Base-by-base conservation (phyloP, 164 flowering plant species). In the Taxillus chinensis region DNA sequence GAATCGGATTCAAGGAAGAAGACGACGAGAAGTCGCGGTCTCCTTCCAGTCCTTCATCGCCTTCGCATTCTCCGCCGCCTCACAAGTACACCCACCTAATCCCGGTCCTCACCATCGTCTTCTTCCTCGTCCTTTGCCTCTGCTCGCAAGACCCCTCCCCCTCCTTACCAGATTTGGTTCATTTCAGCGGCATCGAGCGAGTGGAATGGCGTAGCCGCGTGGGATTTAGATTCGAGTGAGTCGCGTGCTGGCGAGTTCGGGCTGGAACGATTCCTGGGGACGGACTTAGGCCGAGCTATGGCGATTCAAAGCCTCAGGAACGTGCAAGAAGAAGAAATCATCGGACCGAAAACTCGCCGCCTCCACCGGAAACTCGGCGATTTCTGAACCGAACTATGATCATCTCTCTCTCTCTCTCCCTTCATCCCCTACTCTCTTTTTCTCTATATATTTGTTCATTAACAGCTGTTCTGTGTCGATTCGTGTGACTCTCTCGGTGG, bases 21-120 rank as follows among this genome's bases (percentile, higher is more conserved):
- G 27, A 27, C 27, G 27, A 27, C 27, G 27, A 27, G 27, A 27
- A 27, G 27, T 27, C 27, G 27, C 27, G 27, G 27, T 27, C 27
- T 27, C 27, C 27, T 27, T 27, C 27, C 27, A 27, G 27, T 27
- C 27, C 27, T 27, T 27, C 2, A 27, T 27, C 27, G 27, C 27
- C 39, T 12, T 13, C 79, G 14, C 41, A 54, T 60, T 46, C 14
- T 8, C 12, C 61, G 11, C 62, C 41, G 7, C 67, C 78, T 6
- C 81, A 84, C 60, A 79, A 67, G 58, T 65, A 75, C 57, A 76
- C 85, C 53, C 95, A 87, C 70, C 67, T 81, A 55, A 82, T 85
- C 13, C 95, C 95, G 0, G 39, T 84, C 38, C 82, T 87, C 64
- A 82, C 78, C 1, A 58, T 87, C 62, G 27, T 82, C 68, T 87